Conservation (phyloP, 2,329 filamentous ascomycete species). For the Fusarium setosum region DNA sequence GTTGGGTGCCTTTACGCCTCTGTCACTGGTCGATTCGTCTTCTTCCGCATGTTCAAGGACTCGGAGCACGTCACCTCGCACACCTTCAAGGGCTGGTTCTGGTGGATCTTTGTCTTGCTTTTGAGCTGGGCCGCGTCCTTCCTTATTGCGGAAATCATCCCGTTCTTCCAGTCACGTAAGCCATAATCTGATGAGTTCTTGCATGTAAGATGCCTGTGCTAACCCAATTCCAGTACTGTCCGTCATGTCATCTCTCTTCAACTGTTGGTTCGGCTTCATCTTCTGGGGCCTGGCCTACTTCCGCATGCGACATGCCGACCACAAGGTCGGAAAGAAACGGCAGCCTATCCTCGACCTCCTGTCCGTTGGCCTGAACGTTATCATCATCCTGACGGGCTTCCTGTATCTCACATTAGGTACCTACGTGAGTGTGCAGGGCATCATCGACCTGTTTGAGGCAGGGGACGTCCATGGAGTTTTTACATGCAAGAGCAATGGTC, state of each 20-base stretch:
- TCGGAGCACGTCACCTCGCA: constrained; percentile 83
- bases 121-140: constrained; percentile 83
- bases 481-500: constrained; percentile 76
- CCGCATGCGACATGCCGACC: constrained; percentile 76
- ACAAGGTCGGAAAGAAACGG: constrained; percentile 61
- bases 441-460: constrained; percentile 77
- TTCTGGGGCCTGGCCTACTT: constrained; percentile 90
- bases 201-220: neutral
- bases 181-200: accelerated
- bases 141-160: constrained; percentile 90
- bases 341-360: constrained; percentile 62
- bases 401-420: constrained; percentile 86
- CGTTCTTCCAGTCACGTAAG: constrained; percentile 84
- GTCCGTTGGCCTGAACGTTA: constrained; percentile 74
- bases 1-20: constrained; percentile 90
- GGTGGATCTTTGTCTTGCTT: constrained; percentile 78
- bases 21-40: constrained; percentile 88
- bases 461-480: constrained; percentile 78
- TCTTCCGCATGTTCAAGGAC: constrained; percentile 86
- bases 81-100: constrained; percentile 82
- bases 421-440: constrained; percentile 80
- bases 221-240: constrained; percentile 61
- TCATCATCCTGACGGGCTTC: constrained; percentile 79
- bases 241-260: constrained; percentile 86
- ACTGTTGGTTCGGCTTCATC: constrained; percentile 94